Evolutionary conservation across 208 protist species (phyloP).

Genomic region (Trypanosoma avium): DNA sequence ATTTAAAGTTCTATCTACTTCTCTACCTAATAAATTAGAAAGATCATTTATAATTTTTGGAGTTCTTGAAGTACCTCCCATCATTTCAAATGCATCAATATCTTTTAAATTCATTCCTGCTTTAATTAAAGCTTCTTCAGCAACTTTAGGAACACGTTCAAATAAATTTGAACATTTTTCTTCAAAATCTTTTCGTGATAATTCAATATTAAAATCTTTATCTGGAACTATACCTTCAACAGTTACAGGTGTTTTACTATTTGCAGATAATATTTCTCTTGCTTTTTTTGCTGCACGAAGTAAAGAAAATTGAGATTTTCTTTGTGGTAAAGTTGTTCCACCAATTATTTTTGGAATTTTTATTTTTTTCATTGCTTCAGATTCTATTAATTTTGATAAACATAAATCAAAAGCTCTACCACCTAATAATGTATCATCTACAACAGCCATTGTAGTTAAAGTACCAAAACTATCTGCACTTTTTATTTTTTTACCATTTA

Average conservation of each 20-base stretch:
- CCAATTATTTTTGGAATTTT: slow-evolving; percentile 57
- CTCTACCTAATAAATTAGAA: slow-evolving; percentile 44
- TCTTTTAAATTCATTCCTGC: slow-evolving; percentile 39
- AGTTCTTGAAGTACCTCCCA: slow-evolving; percentile 83
- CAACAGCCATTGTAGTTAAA: slow-evolving; percentile 66
- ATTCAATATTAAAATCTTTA: slow-evolving; percentile 69
- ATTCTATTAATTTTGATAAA: slow-evolving; percentile 86
- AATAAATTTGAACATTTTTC: slow-evolving; percentile 78
- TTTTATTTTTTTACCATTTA: slow-evolving; percentile 29
- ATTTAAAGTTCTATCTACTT: slow-evolving; percentile 86
- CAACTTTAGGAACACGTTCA: slow-evolving; percentile 52
- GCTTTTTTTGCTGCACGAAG: slow-evolving; percentile 85
- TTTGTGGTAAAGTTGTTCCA: slow-evolving; percentile 30
- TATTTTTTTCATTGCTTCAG: slow-evolving; percentile 76
- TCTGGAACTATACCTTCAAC: slow-evolving; percentile 90
- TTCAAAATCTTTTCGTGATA: slow-evolving; percentile 87
- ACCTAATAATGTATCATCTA: slow-evolving; percentile 78
- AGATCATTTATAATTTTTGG: slow-evolving; percentile 84
- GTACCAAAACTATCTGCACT: slow-evolving; percentile 65
- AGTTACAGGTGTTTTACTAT: slow-evolving; percentile 81
- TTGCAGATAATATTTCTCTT: slow-evolving; percentile 91
- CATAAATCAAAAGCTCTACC: slow-evolving; percentile 91
- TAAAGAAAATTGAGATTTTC: slow-evolving; percentile 90
- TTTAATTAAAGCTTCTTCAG: slow-evolving; percentile 44
- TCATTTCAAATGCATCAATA: slow-evolving; percentile 84